phyloP scores from a whole-genome alignment of 2,329 filamentous ascomycete species.

The Lachnellula subtilissima region DNA sequence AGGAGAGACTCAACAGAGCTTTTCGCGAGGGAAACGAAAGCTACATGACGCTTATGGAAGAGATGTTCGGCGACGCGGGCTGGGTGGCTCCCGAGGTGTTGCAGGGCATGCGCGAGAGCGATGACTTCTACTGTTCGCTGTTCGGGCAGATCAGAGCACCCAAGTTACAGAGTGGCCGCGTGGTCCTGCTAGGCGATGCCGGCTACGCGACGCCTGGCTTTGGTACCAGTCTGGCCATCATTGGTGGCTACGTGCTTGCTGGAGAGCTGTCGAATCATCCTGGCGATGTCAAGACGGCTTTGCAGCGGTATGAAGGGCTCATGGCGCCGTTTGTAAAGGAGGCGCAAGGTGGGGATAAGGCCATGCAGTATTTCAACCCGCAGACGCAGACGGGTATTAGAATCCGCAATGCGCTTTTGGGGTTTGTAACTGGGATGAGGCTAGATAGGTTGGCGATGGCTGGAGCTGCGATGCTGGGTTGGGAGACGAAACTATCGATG shows the following conservation, averaged over 20 bases:
- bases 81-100: conserved; percentile 9
- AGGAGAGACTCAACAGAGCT: conserved; percentile 6
- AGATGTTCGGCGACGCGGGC: conserved; percentile 8
- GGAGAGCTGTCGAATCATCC: conserved; percentile 36
- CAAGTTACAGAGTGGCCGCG: conserved; percentile 6
- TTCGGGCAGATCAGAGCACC: conserved; percentile 10
- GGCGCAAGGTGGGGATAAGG: conserved; percentile 4
- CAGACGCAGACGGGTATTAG: conserved; percentile 8
- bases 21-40: conserved; percentile 3
- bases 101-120: conserved; percentile 6
- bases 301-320: conserved; percentile 42
- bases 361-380: conserved; percentile 8
- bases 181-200: conserved; percentile 27
- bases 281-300: conserved; percentile 31
- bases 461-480: conserved; percentile 1
- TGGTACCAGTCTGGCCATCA: conserved; percentile 37
- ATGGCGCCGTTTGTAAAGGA: conserved; percentile 6
- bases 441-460: conserved; percentile 6
- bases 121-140: conserved; percentile 15
- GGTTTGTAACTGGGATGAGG: conserved; percentile 7
- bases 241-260: conserved; percentile 42
- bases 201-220: conserved; percentile 40
- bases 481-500: conserved; percentile 1
- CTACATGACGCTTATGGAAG: conserved; percentile 8
- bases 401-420: conserved; percentile 10